Evolutionary conservation across 805 yeast genomes (phyloP).

Genomic region (Candida maesae): DNA sequence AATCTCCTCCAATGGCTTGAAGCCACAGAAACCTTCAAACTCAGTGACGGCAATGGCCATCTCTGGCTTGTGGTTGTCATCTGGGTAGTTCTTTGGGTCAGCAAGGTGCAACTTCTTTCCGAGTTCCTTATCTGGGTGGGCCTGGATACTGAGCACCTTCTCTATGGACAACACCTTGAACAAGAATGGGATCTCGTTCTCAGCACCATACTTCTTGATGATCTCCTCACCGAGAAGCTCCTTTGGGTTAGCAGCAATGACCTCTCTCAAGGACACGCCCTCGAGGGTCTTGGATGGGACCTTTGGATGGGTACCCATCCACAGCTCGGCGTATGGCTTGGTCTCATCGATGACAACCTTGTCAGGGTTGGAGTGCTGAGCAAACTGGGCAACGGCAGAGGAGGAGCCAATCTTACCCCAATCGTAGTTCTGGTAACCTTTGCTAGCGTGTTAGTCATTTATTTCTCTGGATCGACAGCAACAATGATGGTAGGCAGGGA

Average conservation of each 20-base stretch:
- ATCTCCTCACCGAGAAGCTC: slow-evolving; percentile 55
- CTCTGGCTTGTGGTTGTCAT: slow-evolving; percentile 98
- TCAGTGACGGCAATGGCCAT: slow-evolving; percentile 97
- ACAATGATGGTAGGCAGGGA: too few relatives aligned
- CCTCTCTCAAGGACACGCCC: slow-evolving; percentile 61
- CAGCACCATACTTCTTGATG: slow-evolving; percentile 60
- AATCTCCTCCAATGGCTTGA: slow-evolving; percentile 82
- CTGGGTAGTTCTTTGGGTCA: slow-evolving; percentile 95
- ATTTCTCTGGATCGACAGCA: not conserved
- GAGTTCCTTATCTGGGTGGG: slow-evolving; percentile 91
- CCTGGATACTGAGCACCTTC: slow-evolving; percentile 93
- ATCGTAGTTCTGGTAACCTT: slow-evolving; percentile 75
- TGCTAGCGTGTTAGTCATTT: not conserved
- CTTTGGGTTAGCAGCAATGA: slow-evolving; percentile 58
- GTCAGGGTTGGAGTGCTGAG: slow-evolving; percentile 61
- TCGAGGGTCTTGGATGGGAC: slow-evolving; percentile 66
- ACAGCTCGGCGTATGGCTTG: slow-evolving; percentile 92
- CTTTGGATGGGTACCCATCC: slow-evolving; percentile 99
- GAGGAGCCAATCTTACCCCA: slow-evolving; percentile 85
- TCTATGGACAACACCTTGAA: slow-evolving; percentile 92
- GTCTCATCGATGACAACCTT: slow-evolving; percentile 56
- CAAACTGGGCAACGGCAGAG: slow-evolving; percentile 88
- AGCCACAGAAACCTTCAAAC: slow-evolving; percentile 98
- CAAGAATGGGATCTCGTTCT: slow-evolving; percentile 78
- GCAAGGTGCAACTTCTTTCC: slow-evolving; percentile 70